These are phyloP conservation scores for Wickerhamomyces chaumierensis DNA, from an alignment of 805 yeast species.

Conservation along the genomic window DNA sequence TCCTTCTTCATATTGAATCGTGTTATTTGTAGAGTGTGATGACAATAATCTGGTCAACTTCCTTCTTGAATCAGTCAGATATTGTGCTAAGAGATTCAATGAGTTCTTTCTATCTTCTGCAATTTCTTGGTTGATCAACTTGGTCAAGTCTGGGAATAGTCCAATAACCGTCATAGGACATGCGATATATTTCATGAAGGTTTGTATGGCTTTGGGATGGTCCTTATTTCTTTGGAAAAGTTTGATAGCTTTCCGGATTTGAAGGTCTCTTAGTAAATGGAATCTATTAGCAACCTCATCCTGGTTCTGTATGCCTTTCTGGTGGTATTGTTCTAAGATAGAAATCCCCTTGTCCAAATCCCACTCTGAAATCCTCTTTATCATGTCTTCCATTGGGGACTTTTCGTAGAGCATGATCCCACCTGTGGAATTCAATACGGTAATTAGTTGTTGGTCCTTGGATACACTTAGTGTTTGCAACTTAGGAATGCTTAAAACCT, in stretches of 20 bases:
- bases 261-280: constrained; percentile 29
- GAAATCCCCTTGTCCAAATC: constrained; percentile 21
- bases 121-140: no score
- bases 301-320: no score
- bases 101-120: constrained; percentile 13
- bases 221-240: constrained; percentile 19
- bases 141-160: constrained; percentile 28
- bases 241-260: constrained; percentile 27
- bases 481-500: background rate
- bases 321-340: constrained; percentile 23
- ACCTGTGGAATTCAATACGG: no score
- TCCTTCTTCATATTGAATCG: constrained; percentile 7
- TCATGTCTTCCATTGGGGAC: background rate
- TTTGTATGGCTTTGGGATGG: constrained; percentile 25
- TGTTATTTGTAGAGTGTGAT: constrained; percentile 6
- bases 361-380: constrained; percentile 1
- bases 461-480: background rate
- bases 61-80: constrained; percentile 38
- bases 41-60: constrained; percentile 24
- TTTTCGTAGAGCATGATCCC: no score
- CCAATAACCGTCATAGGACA: constrained; percentile 43
- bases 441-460: no score
- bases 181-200: constrained; percentile 45
- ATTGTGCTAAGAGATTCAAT: constrained; percentile 21
- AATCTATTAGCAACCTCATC: constrained; percentile 22